These are phyloP conservation scores for Penicillium malachiteum DNA, from an alignment of 495 filamentous ascomycete species.

Conservation along the genomic window DNA sequence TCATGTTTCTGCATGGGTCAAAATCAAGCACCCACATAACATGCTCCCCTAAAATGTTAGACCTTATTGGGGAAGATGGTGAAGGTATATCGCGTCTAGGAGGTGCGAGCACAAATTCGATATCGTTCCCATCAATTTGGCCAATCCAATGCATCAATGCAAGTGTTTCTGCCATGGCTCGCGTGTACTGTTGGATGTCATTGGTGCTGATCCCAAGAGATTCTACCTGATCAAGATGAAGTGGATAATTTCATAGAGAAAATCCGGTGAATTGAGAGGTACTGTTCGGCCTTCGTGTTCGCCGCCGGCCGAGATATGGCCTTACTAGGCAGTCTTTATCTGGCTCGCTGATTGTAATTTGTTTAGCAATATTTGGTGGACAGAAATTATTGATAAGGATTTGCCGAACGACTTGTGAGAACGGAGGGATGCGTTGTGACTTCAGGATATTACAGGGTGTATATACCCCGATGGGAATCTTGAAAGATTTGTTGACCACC, in stretches of 20 bases:
- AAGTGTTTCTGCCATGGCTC: conserved; percentile 37
- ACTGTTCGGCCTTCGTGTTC: conserved; percentile 6
- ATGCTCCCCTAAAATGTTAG: conserved; percentile 16
- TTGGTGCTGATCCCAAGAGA: conserved; percentile 25
- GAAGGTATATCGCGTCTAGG: neutral
- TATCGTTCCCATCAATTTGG: conserved; percentile 38
- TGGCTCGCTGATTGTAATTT: conserved; percentile 12
- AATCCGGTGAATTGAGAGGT: conserved; percentile 8
- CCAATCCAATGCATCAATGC: conserved; percentile 41
- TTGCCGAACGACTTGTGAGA: conserved; percentile 22
- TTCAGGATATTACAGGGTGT: conserved; percentile 31
- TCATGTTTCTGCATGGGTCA: conserved; percentile 16
- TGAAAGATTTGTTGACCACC: conserved; percentile 31
- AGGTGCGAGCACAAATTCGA: conserved; percentile 48
- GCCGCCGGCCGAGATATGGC: conserved; percentile 37
- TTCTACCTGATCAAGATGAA: conserved; percentile 44
- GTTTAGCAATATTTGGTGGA: conserved; percentile 2
- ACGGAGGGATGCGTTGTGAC: conserved; percentile 37
- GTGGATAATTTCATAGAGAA: conserved; percentile 40
- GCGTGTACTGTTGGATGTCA: conserved; percentile 23
- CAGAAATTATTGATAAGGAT: conserved; percentile 34
- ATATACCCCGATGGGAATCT: conserved; percentile 28
- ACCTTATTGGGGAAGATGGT: neutral
- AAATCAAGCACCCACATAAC: conserved; percentile 49
- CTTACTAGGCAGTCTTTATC: conserved; percentile 41